phyloP scores from a whole-genome alignment of 176 grass and related monocot genomes.

The Bothriochloa decipiens region DNA sequence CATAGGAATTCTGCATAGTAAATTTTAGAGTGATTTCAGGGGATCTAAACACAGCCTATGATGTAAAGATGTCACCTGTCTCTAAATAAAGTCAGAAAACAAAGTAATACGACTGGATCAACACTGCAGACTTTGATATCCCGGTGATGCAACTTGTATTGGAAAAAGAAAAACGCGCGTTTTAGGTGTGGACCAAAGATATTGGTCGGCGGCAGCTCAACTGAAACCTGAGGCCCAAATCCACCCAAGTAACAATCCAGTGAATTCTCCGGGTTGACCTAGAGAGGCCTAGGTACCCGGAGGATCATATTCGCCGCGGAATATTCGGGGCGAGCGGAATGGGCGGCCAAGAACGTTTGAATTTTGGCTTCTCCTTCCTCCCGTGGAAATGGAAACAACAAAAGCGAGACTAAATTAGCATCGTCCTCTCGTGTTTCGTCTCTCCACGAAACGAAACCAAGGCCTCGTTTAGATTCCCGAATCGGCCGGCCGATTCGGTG shows the following conservation, averaged over 20 bases:
- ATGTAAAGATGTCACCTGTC: neutral
- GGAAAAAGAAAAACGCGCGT: neutral
- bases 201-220: slow-evolving; percentile 14
- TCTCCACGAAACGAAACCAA: neutral
- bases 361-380: neutral
- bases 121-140: neutral
- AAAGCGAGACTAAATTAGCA: slow-evolving; percentile 18
- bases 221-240: slow-evolving; percentile 26
- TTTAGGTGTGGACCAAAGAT: slow-evolving; percentile 25
- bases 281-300: neutral
- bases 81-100: neutral
- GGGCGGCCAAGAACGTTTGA: slow-evolving; percentile 14
- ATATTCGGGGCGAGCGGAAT: slow-evolving; percentile 13
- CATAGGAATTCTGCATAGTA: too few species aligned
- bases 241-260: neutral
- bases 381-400: neutral
- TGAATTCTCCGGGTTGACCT: slow-evolving; percentile 10
- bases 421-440: neutral
- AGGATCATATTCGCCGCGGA: neutral
- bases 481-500: too few species aligned
- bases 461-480: too few species aligned
- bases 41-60: too few species aligned
- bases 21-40: too few species aligned
- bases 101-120: neutral
- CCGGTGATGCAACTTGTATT: neutral